Evolutionary conservation across 768 basidiomycete species (phyloP).

Genomic region (Russula griseocarnosa): DNA sequence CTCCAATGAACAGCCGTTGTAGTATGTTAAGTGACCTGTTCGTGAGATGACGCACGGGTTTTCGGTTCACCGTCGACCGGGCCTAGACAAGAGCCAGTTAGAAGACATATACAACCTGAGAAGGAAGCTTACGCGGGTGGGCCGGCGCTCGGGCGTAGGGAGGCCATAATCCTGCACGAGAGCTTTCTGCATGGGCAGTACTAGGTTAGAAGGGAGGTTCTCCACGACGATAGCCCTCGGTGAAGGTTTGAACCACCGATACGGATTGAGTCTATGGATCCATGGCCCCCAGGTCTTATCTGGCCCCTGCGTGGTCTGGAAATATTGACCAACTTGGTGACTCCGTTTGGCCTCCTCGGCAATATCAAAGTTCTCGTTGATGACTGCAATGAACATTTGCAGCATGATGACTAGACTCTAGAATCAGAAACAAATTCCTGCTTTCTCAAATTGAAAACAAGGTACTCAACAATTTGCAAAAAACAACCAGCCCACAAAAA

Average conservation of each 20-base stretch:
- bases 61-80: conserved; percentile 25
- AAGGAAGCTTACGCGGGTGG: conserved; percentile 33
- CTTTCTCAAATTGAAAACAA: background rate
- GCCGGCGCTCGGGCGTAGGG: conserved; percentile 36
- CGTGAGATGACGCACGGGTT: conserved; percentile 48
- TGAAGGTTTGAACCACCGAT: conserved; percentile 73
- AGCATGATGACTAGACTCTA: conserved; percentile 68
- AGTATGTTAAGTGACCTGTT: conserved; percentile 57
- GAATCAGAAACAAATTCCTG: conserved; percentile 4
- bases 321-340: conserved; percentile 71
- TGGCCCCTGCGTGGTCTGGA: conserved; percentile 52
- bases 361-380: conserved; percentile 92
- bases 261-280: conserved; percentile 79
- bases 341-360: conserved; percentile 87
- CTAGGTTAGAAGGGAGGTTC: conserved; percentile 64
- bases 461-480: conserved; percentile 80
- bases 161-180: conserved; percentile 58
- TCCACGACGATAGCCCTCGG: conserved; percentile 70
- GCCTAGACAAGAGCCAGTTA: background rate
- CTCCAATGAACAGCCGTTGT: conserved; percentile 63
- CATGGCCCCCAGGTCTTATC: conserved; percentile 51
- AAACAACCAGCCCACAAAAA: conserved; percentile 79
- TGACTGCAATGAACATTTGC: conserved; percentile 96
- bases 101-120: background rate
- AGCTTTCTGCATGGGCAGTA: conserved; percentile 75